These are phyloP conservation scores for Paspalum vaginatum DNA, from an alignment of 176 grass and related monocot species.

Conservation along the genomic window DNA sequence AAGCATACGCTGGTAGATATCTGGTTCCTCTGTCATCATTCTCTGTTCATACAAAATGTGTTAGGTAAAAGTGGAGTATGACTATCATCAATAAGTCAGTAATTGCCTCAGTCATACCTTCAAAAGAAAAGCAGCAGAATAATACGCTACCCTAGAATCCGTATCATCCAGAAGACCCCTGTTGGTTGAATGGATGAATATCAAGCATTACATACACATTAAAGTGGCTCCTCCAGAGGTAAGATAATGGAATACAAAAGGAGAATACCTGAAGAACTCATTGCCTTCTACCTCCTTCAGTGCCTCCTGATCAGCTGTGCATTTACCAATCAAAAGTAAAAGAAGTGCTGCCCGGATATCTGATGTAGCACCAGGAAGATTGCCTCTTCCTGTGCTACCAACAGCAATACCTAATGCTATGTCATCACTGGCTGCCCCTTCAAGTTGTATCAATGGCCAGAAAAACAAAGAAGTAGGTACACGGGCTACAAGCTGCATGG, in stretches of 20 bases:
- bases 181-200: constrained; percentile 37
- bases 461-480: constrained; percentile 95
- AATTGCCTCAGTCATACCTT: constrained; percentile 60
- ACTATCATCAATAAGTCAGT: constrained; percentile 37
- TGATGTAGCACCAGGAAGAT: constrained; percentile 96
- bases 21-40: constrained; percentile 99
- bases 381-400: constrained; percentile 94
- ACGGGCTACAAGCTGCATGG: constrained; percentile 85
- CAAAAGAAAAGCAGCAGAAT: constrained; percentile 97
- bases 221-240: not conserved
- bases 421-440: constrained; percentile 95
- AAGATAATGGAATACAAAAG: constrained; percentile 32
- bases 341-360: constrained; percentile 94
- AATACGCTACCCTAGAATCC: constrained; percentile 98
- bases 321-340: constrained; percentile 96
- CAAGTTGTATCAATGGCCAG: constrained; percentile 96
- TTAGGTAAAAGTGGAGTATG: not conserved
- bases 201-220: constrained; percentile 26
- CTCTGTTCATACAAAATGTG: constrained; percentile 59
- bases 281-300: constrained; percentile 96
- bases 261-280: constrained; percentile 83
- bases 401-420: constrained; percentile 97
- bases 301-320: constrained; percentile 88
- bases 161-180: constrained; percentile 94
- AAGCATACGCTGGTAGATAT: constrained; percentile 92